Evolutionary conservation across 352 stramenopile genomes (phyloP).

Genomic region (Pythium scleroteichum): DNA sequence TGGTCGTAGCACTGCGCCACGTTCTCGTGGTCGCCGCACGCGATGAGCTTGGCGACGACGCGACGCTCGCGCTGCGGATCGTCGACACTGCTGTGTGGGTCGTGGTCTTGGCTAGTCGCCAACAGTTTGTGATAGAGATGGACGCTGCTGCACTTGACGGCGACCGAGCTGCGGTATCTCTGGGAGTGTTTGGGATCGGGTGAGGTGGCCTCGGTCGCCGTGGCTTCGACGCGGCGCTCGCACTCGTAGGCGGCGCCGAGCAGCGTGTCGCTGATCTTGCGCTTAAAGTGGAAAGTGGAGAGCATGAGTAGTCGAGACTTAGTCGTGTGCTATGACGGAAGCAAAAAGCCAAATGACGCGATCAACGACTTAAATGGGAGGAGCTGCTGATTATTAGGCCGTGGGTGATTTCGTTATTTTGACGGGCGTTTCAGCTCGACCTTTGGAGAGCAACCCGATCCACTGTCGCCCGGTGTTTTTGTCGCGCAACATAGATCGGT

Average conservation of each 20-base stretch:
- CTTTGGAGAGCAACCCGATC: too few relatives aligned
- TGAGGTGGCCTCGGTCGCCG: neutral
- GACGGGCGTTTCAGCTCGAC: too few relatives aligned
- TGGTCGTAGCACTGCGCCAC: slow-evolving; percentile 26
- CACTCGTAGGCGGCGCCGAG: slow-evolving; percentile 21
- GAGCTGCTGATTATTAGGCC: too few relatives aligned
- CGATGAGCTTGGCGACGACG: slow-evolving; percentile 19
- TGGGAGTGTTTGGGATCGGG: neutral
- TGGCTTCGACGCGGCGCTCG: neutral
- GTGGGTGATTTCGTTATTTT: too few relatives aligned
- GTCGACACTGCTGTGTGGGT: neutral
- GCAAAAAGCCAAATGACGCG: too few relatives aligned
- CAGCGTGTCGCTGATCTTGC: slow-evolving; percentile 26
- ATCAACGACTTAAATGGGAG: too few relatives aligned
- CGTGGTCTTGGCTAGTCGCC: neutral
- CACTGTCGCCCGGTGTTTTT: too few relatives aligned
- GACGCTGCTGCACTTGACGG: slow-evolving; percentile 12
- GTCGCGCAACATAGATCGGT: too few relatives aligned
- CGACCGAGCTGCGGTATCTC: slow-evolving; percentile 1
- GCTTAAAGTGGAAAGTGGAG: slow-evolving; percentile 6
- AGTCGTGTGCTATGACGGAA: too few relatives aligned
- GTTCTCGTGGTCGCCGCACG: slow-evolving; percentile 18
- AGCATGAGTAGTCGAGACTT: slow-evolving; percentile 5
- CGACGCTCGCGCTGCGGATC: slow-evolving; percentile 10
- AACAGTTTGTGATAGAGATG: neutral